Conservation (phyloP, 805 yeast species). For the Groenewaldozyma tartarivorans region DNA sequence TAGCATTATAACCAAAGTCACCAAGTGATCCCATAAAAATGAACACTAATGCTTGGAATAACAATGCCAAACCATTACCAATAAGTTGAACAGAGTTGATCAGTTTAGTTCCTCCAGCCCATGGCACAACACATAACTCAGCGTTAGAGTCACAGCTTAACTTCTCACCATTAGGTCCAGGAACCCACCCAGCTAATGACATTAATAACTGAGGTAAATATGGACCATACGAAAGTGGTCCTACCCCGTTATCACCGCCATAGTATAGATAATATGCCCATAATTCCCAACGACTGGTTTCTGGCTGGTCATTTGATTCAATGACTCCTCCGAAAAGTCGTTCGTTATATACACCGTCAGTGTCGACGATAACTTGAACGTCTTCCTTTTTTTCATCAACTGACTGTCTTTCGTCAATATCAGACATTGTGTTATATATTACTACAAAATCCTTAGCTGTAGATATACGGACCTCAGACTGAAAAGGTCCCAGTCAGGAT, state of each 20-base stretch:
- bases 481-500: no score
- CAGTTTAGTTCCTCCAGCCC: slow-evolving; percentile 10
- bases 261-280: slow-evolving; percentile 11
- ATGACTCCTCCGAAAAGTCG: neutral
- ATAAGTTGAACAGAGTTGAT: slow-evolving; percentile 9
- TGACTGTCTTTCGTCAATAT: neutral
- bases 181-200: slow-evolving; percentile 9
- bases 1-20: slow-evolving; percentile 10
- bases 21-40: slow-evolving; percentile 13
- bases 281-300: slow-evolving; percentile 9
- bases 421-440: neutral
- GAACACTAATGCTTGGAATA: slow-evolving; percentile 11
- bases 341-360: neutral
- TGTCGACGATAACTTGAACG: neutral
- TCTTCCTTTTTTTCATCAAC: neutral
- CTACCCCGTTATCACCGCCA: slow-evolving; percentile 14
- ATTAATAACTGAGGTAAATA: slow-evolving; percentile 10
- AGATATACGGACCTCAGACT: no score
- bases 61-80: slow-evolving; percentile 11
- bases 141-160: slow-evolving; percentile 5
- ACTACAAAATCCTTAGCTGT: no score
- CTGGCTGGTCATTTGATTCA: slow-evolving; percentile 6
- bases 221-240: slow-evolving; percentile 11
- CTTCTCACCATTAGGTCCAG: slow-evolving; percentile 9
- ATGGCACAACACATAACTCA: slow-evolving; percentile 9